phyloP scores from a whole-genome alignment of 148 eudicot species.

The Fallopia convolvulus region DNA sequence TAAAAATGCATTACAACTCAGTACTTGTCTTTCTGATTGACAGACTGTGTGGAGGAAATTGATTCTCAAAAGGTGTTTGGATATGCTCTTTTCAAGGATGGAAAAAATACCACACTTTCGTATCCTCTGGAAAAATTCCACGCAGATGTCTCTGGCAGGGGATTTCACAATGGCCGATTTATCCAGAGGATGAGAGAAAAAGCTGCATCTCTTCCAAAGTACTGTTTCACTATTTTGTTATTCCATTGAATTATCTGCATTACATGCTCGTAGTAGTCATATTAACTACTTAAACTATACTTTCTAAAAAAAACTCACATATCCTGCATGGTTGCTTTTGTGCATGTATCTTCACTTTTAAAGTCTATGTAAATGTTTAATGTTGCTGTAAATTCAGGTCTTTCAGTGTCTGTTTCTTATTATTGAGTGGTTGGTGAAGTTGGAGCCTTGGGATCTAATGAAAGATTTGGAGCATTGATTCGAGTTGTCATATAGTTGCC shows the following conservation, averaged over 20 bases:
- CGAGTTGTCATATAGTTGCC: neutral
- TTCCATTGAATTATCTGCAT: neutral
- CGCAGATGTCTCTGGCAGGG: slow-evolving; percentile 68
- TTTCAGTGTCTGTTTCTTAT: neutral
- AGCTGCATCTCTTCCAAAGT: slow-evolving; percentile 71
- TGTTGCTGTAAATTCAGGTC: neutral
- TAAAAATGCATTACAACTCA: neutral
- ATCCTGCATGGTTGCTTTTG: neutral
- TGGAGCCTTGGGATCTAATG: neutral
- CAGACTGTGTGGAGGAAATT: slow-evolving; percentile 77
- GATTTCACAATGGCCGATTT: slow-evolving; percentile 86
- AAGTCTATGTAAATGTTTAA: neutral
- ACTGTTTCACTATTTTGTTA: slow-evolving; percentile 13
- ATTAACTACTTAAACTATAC: neutral
- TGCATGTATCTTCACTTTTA: neutral
- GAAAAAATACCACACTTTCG: slow-evolving; percentile 55
- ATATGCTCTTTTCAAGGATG: slow-evolving; percentile 79
- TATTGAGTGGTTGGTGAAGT: neutral
- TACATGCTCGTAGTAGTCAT: neutral
- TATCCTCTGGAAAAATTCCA: slow-evolving; percentile 77
- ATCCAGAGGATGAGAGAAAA: slow-evolving; percentile 76
- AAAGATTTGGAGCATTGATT: neutral
- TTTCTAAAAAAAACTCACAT: neutral
- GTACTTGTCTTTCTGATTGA: neutral
- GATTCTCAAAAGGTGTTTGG: slow-evolving; percentile 80